phyloP scores from a whole-genome alignment of 208 protist genomes.

The Leishmania guyanensis region DNA sequence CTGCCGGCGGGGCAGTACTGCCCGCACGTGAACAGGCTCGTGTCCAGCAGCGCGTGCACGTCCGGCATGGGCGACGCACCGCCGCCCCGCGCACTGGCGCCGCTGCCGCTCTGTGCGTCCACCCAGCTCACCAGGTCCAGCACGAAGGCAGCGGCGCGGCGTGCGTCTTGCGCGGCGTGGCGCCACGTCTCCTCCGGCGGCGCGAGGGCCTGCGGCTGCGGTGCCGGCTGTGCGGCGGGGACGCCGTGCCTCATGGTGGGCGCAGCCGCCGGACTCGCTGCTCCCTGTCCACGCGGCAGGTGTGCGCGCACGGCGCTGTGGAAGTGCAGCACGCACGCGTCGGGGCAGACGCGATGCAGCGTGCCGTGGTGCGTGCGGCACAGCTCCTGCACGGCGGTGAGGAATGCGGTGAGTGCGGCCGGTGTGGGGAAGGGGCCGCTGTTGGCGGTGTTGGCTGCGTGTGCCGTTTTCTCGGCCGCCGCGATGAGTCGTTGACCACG shows the following conservation, averaged over 20 bases:
- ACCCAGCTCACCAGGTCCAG: slow-evolving; percentile 20
- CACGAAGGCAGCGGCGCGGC: slow-evolving; percentile 17
- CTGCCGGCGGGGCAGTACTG: slow-evolving; percentile 14
- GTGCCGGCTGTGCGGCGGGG: neutral
- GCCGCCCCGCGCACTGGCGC: neutral
- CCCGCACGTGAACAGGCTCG: slow-evolving; percentile 26
- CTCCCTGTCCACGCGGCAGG: neutral
- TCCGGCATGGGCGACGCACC: neutral
- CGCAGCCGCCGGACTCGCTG: neutral
- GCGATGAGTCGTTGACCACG: slow-evolving; percentile 9
- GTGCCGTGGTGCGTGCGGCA: slow-evolving; percentile 14
- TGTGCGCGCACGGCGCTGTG: slow-evolving; percentile 3
- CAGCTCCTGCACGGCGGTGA: slow-evolving; percentile 14
- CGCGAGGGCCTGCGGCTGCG: neutral
- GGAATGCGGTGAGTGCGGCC: slow-evolving; percentile 12
- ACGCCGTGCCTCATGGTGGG: neutral
- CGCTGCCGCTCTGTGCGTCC: neutral
- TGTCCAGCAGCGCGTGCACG: slow-evolving; percentile 30
- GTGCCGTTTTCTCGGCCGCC: neutral
- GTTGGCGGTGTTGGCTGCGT: neutral
- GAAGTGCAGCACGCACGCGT: slow-evolving; percentile 35
- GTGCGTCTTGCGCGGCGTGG: slow-evolving; percentile 14
- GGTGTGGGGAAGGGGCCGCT: slow-evolving; percentile 10
- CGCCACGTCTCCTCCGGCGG: neutral
- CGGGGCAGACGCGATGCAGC: slow-evolving; percentile 14